phyloP scores from a whole-genome alignment of 495 filamentous ascomycete genomes.

The Penicillium subrubescens region DNA sequence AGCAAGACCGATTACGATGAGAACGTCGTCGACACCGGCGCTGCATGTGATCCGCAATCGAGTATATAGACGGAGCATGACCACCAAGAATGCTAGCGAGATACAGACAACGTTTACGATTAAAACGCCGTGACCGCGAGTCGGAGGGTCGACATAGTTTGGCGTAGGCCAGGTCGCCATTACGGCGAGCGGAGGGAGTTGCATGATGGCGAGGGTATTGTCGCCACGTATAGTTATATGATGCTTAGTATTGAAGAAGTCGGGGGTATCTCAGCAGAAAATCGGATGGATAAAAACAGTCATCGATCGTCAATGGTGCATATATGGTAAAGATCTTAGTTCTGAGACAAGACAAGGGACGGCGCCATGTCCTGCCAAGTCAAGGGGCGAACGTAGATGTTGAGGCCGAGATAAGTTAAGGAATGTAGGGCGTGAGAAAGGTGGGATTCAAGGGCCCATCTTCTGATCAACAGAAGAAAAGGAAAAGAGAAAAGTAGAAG shows the following conservation, averaged over 20 bases:
- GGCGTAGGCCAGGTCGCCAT: slow-evolving; percentile 54
- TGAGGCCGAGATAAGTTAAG: neutral
- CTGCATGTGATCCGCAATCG: slow-evolving; percentile 47
- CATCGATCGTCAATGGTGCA: neutral
- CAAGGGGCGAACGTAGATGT: neutral
- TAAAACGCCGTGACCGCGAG: slow-evolving; percentile 47
- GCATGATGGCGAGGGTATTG: slow-evolving; percentile 26
- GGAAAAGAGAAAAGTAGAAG: neutral
- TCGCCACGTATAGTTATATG: neutral
- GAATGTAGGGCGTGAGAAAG: neutral
- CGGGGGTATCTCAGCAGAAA: neutral
- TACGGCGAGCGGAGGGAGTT: slow-evolving; percentile 47
- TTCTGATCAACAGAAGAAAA: neutral
- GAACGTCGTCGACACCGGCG: slow-evolving; percentile 51
- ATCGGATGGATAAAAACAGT: neutral
- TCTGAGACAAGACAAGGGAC: neutral
- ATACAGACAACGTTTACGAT: slow-evolving; percentile 45
- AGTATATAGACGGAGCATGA: slow-evolving; percentile 51
- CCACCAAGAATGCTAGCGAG: slow-evolving; percentile 41
- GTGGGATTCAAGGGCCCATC: neutral
- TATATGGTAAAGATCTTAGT: neutral
- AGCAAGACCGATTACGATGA: slow-evolving; percentile 44
- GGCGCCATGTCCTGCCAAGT: neutral
- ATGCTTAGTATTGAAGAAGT: neutral
- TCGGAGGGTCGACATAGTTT: slow-evolving; percentile 56